Conservation (phyloP, 2,329 filamentous ascomycete species). For the Curvularia lunata region DNA sequence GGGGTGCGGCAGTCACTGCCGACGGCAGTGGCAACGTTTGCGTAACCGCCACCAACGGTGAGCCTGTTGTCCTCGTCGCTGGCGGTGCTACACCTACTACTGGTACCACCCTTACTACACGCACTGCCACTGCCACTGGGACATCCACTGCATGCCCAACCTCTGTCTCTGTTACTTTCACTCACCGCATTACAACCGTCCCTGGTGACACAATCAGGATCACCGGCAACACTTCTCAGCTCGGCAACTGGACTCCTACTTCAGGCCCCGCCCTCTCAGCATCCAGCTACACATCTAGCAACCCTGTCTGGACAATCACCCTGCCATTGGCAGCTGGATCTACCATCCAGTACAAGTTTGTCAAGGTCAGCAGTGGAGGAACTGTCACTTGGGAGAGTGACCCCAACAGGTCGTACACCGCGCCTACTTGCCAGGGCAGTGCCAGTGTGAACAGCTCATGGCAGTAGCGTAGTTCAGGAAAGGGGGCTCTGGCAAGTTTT, state of each 20-base stretch:
- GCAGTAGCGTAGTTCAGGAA: background rate
- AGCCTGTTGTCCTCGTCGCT: conserved; percentile 52
- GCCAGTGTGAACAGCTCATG: conserved; percentile 32
- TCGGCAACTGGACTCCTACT: conserved; percentile 54
- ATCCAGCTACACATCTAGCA: conserved; percentile 51
- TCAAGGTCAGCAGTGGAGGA: conserved; percentile 53
- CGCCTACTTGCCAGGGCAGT: conserved; percentile 36
- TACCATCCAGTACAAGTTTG: conserved; percentile 55
- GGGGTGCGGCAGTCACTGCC: conserved; percentile 45
- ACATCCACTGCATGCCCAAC: conserved; percentile 32
- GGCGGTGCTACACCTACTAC: conserved; percentile 21
- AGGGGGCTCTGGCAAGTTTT: background rate
- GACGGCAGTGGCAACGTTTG: conserved; percentile 54
- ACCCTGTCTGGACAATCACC: conserved; percentile 57
- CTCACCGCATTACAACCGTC: conserved; percentile 55
- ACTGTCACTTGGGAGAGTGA: conserved; percentile 56
- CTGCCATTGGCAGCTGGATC: conserved; percentile 52
- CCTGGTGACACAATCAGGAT: conserved; percentile 59
- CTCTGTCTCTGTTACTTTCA: conserved; percentile 52
- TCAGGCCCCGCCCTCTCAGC: conserved; percentile 52
- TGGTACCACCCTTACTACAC: conserved; percentile 22
- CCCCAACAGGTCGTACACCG: conserved; percentile 52
- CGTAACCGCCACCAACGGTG: conserved; percentile 51
- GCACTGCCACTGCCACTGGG: conserved; percentile 3
- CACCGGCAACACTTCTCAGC: conserved; percentile 52